Evolutionary conservation across 768 basidiomycete species (phyloP), one percentile per base, ranked within the genome.

Genomic region (Suillus fuscotomentosus): DNA sequence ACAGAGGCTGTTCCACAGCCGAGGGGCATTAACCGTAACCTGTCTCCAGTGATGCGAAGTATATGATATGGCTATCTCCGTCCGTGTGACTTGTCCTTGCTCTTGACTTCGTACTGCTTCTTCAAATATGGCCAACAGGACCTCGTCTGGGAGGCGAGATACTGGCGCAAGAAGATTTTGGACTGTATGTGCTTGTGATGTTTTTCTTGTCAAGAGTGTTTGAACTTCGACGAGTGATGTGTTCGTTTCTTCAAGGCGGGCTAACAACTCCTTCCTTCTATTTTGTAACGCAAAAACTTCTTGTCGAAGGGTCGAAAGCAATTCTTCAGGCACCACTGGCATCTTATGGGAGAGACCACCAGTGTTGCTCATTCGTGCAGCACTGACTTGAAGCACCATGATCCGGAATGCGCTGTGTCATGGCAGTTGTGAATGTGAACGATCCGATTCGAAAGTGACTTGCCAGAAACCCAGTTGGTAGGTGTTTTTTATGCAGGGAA

Each of bases 11-110:
- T 54, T 34, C 62, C 62, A 63, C 31, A 60, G 17, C 53, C 59
- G 39, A 31, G 41, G 56, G 8, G 62, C n/a, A 41, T 36, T 54
- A 13, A 60, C 14, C 20, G 45, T 2, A 20, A 63, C 38, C 34
- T 60, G 54, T 20, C 62, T 61, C 62, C 57, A 60, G 39, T 34
- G 42, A 36, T 48, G 36, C 27, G 42, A 48, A 50, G 54, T 47
- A 43, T 51, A n/a, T 56, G 64, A 53, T 70, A 24, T 20, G 8
- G 24, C 56, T 31, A 51, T 62, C 36, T 57, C 43, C 34, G 39
- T 39, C 48, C 41, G 56, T 45, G 27, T 54, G 10, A 41, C n/a
- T 27, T 42, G 54, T n/a, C 54, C 54, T 17, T 41, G 41, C n/a
- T 60, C 56, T 31, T 65, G 53, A 55, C 15, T 34, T 43, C 50